Base-by-base conservation (phyloP, 2,329 filamentous ascomycete genomes). In the Pseudopyricularia cyperi region DNA sequence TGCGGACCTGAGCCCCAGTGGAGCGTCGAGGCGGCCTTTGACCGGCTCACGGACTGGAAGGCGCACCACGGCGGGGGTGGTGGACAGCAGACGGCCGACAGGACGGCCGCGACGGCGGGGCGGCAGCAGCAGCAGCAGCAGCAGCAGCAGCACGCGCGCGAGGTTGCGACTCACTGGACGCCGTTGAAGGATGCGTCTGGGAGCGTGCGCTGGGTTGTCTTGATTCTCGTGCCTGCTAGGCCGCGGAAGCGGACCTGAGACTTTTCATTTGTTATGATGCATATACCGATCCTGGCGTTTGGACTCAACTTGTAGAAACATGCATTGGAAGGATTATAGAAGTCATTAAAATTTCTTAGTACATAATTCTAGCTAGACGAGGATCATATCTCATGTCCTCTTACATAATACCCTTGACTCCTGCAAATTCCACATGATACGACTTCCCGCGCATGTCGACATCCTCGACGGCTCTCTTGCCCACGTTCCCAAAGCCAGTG, bases 181-280 rank as follows among this genome's bases (percentile, higher is more conserved):
- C 65, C 66, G 24, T 53, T 68, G 46, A 64, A 63, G 53, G 61
- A 66, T 52, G 59, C 33, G 0, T 59, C 62, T 15, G 65, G 66
- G 1, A 46, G 55, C 8, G 57, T 66, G 11, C 61, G 60, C 4
- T 66, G 61, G 60, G 64, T 68, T 24, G 59, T 68, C 30, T 52
- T 68, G 39, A 57, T 66, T 1, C 46, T 69, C 30, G 60, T 57
- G 35, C 62, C 63, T 1, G 46, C 51, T 15, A 37, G 47, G 32
- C 24, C n/a, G 2, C 14, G 46, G 46, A 48, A 24, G 46, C 24
- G 19, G 19, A 44, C 39, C 1, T 44, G 19, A 44, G 34, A 14
- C 3, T 12, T 26, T 42, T n/a, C 39, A 14, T 6, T 17, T 39
- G 15, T 39, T n/a, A n/a, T n/a, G n/a, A n/a, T n/a, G n/a, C n/a